Evolutionary conservation across 768 basidiomycete genomes (phyloP).

Genomic region (Royoungia palumana): DNA sequence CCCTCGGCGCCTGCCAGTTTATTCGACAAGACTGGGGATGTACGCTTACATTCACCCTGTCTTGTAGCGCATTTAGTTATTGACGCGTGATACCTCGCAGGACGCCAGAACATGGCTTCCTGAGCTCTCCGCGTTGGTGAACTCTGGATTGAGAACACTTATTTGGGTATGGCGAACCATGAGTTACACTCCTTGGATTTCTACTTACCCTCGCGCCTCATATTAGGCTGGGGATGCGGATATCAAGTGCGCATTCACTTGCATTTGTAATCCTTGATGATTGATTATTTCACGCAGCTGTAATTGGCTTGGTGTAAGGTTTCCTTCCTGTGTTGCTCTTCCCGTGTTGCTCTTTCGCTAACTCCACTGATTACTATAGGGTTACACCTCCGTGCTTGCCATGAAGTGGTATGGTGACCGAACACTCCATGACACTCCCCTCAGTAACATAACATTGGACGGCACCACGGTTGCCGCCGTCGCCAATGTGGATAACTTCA

Average conservation of each 20-base stretch:
- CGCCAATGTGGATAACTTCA: conserved; percentile 65
- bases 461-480: conserved; percentile 53
- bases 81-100: conserved; percentile 7
- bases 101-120: conserved; percentile 37
- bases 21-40: conserved; percentile 56
- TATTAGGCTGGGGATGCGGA: conserved; percentile 28
- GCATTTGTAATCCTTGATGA: background rate
- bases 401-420: conserved; percentile 48
- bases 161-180: conserved; percentile 34
- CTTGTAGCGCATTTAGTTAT: background rate
- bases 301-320: conserved; percentile 35
- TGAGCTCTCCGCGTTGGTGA: conserved; percentile 32
- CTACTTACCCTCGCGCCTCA: background rate
- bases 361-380: conserved; percentile 18
- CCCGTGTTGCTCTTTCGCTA: background rate
- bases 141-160: conserved; percentile 37
- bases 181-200: background rate
- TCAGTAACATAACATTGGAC: conserved; percentile 54
- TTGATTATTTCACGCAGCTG: conserved; percentile 5
- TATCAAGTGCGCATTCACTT: conserved; percentile 18
- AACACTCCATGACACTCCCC: conserved; percentile 37
- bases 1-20: conserved; percentile 38
- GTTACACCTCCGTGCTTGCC: conserved; percentile 35
- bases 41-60: conserved; percentile 21
- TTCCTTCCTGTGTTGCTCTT: background rate